Base-by-base conservation (phyloP, 192 early-diverging fungal species). In the Coemansia sp. region DNA sequence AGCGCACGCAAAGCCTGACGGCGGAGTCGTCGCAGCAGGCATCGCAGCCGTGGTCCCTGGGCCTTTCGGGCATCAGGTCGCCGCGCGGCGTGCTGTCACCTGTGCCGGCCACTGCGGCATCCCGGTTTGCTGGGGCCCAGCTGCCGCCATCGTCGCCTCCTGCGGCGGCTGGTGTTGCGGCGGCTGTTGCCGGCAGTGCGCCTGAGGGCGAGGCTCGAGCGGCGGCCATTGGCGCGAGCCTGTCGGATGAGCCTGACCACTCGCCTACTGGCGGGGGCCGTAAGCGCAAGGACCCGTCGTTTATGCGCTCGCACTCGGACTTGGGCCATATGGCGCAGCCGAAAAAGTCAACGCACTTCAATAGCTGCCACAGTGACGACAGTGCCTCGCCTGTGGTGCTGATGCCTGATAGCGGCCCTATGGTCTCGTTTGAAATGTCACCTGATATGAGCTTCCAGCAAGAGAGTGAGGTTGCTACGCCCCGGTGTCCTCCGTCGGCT, bases 271-370 rank as follows among this genome's bases (percentile, higher is more conserved):
- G 12, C 31, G 21, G 36, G 33, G 56, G 57, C 6, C 78, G 70
- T n/a, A 82, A 82, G 65, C 79, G 79, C 58, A 82, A 82, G 53
- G 73, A 76, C 26, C 70, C 73, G 18, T 82, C 79, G 58, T 76
- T 82, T 52, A 72, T 82, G 79, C 66, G 79, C 48, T 82, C 79
- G 47, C 79, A 76, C 45, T 82, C 79, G 14, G 79, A 82, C 37
- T 62, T 82, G 55, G 68, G 70, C 23, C 61, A 76, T 2, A 61
- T 73, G 74, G 56, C 38, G 13, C 61, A 37, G 45, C 67, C 79
- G 37, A 76, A 75, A 36, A 70, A 74, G n/a, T 64, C 74, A 9
- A 65, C 70, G 65, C 58, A 60, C 13, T 47, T 72, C 50, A 58
- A 55, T 28, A 37, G 52, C 21, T 12, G 14, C 11, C 37, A 42